Conservation (phyloP, 805 yeast genomes). For the Zygotorulaspora sp. region DNA sequence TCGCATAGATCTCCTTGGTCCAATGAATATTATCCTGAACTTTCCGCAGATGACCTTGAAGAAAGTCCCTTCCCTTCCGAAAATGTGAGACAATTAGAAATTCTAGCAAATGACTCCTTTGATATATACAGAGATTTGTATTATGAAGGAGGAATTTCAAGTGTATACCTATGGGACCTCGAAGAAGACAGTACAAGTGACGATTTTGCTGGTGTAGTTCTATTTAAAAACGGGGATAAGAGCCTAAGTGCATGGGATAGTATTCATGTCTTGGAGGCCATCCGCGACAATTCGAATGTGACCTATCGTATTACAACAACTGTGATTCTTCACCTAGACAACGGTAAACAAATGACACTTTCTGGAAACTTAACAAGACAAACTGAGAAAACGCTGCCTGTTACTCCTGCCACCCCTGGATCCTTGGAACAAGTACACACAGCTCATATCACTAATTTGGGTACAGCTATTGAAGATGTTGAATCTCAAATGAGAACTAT, state of each 20-base stretch:
- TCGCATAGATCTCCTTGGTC: conserved; percentile 89
- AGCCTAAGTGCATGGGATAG: conserved; percentile 76
- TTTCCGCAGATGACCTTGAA: conserved; percentile 44
- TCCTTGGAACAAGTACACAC: conserved; percentile 35
- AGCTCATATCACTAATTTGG: conserved; percentile 81
- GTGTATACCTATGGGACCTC: conserved; percentile 90
- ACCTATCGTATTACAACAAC: conserved; percentile 81
- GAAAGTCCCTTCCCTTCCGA: conserved; percentile 76
- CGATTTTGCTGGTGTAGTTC: conserved; percentile 82
- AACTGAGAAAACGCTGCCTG: conserved; percentile 48
- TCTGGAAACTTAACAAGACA: conserved; percentile 89
- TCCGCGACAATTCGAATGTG: conserved; percentile 37
- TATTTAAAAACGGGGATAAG: conserved; percentile 59
- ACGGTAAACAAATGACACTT: conserved; percentile 43
- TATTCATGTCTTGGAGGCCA: conserved; percentile 84
- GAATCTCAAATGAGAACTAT: conserved; percentile 83
- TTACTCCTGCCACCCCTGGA: conserved; percentile 30
- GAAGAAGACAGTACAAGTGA: conserved; percentile 44
- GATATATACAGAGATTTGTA: conserved; percentile 90
- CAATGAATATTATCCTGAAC: conserved; percentile 50
- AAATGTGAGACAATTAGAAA: conserved; percentile 66
- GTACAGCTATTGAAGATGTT: conserved; percentile 78
- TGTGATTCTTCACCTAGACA: conserved; percentile 67
- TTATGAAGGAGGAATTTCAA: conserved; percentile 89
- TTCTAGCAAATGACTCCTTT: conserved; percentile 81